Evolutionary conservation across 1,284 basidiomycete genomes (phyloP).

Genomic region (Ganoderma lingzhi): DNA sequence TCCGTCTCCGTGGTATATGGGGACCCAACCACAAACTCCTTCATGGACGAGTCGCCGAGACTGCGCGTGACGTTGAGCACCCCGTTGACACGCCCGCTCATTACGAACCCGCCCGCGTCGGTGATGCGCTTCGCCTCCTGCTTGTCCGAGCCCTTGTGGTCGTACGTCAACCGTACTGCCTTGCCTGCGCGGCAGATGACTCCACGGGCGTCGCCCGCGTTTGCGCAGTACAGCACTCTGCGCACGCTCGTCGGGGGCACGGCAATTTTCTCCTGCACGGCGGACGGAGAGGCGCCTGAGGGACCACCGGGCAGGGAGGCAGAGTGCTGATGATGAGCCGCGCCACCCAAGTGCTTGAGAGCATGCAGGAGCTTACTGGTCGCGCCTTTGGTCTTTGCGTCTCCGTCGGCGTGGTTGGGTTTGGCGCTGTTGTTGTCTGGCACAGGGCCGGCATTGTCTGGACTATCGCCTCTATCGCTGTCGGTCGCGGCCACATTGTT

Average conservation of each 20-base stretch:
- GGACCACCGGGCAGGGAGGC: conserved; percentile 37
- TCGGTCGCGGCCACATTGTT: conserved; percentile 20
- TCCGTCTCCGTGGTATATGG: conserved; percentile 99
- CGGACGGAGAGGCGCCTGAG: conserved; percentile 28
- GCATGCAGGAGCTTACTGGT: conserved; percentile 64
- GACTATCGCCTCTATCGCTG: conserved; percentile 23
- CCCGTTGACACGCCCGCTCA: conserved; percentile 98
- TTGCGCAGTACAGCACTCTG: conserved; percentile 94
- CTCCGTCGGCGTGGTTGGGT: conserved; percentile 26
- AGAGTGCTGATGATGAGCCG: conserved; percentile 38
- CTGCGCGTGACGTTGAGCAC: conserved; percentile 97
- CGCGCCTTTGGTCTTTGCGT: conserved; percentile 50
- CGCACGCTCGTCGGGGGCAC: conserved; percentile 61
- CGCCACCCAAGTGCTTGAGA: conserved; percentile 59
- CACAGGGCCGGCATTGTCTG: background rate
- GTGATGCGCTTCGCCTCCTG: conserved; percentile 98
- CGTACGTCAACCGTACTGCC: conserved; percentile 95
- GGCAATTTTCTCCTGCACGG: conserved; percentile 34
- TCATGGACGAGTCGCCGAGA: conserved; percentile 98
- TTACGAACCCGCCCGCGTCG: conserved; percentile 97
- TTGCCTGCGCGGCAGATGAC: conserved; percentile 90
- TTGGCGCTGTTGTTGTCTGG: background rate
- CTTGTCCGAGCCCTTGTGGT: conserved; percentile 98
- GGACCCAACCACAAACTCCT: conserved; percentile 98
- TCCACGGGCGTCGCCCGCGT: conserved; percentile 93